phyloP scores from a whole-genome alignment of 1,139 yeast species.

The Suhomyces wounanorum region DNA sequence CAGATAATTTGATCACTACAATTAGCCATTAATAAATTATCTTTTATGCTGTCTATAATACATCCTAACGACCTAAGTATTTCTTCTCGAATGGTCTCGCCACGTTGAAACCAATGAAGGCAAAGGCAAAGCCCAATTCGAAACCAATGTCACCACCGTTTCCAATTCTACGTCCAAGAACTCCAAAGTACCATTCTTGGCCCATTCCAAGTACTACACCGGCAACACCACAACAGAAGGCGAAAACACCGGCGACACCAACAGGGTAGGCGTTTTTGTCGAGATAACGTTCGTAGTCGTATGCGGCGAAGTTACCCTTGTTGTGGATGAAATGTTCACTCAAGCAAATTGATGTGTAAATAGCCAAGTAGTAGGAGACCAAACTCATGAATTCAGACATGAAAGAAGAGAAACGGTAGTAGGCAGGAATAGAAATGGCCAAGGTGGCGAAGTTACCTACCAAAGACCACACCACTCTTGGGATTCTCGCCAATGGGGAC shows the following conservation, averaged over 20 bases:
- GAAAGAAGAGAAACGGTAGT: conserved; percentile 67
- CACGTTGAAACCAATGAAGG: conserved; percentile 62
- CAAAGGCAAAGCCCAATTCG: conserved; percentile 71
- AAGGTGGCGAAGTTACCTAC: conserved; percentile 73
- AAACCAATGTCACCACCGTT: conserved; percentile 88
- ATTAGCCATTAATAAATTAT: neutral
- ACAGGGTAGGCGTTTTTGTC: conserved; percentile 62
- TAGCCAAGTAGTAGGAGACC: conserved; percentile 88
- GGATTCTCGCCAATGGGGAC: conserved; percentile 69
- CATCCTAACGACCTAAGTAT: conserved; percentile 51
- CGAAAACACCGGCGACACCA: conserved; percentile 76
- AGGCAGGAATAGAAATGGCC: conserved; percentile 88
- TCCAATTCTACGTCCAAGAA: conserved; percentile 63
- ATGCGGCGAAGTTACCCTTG: conserved; percentile 56
- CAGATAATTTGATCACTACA: neutral
- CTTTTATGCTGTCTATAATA: conserved; percentile 7
- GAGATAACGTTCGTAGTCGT: conserved; percentile 63
- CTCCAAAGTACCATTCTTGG: conserved; percentile 82
- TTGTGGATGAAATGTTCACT: conserved; percentile 82
- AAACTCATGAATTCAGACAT: conserved; percentile 87
- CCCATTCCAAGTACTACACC: conserved; percentile 87
- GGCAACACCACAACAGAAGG: conserved; percentile 79
- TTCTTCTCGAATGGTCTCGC: conserved; percentile 72
- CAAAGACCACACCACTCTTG: conserved; percentile 81
- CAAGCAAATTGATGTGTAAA: conserved; percentile 69